phyloP scores from a whole-genome alignment of 2,329 filamentous ascomycete species.

The Hypoxylon sp. region DNA sequence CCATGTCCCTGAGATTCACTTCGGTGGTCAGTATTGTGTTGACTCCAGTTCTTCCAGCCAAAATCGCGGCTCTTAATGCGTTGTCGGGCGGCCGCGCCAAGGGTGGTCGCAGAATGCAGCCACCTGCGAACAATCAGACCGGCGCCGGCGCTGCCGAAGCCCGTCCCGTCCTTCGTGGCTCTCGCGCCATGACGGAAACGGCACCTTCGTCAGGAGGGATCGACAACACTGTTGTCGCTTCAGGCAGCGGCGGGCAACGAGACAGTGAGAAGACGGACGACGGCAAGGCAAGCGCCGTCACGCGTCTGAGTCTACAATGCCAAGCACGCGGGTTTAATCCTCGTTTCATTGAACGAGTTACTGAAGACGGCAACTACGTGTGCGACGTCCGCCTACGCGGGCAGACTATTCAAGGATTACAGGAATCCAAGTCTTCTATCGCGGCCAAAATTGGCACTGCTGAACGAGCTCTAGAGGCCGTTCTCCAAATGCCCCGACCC shows the following conservation, averaged over 20 bases:
- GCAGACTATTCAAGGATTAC: not conserved
- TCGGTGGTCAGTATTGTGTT: not conserved
- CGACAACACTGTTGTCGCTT: too few relatives aligned
- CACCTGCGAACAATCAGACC: not conserved
- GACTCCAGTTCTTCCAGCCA: not conserved
- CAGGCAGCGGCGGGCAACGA: not conserved
- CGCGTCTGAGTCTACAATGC: conserved; percentile 43
- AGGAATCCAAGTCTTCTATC: not conserved
- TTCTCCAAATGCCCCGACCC: not conserved
- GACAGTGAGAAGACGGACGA: not conserved
- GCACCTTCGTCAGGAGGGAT: not conserved
- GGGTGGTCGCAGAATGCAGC: not conserved
- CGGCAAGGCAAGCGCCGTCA: not conserved
- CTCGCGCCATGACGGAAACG: not conserved
- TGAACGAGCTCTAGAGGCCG: not conserved
- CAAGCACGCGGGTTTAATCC: conserved; percentile 50
- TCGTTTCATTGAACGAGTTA: conserved; percentile 39
- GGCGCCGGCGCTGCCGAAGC: not conserved
- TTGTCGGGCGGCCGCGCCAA: not conserved
- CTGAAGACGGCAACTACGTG: not conserved
- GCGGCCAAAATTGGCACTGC: not conserved
- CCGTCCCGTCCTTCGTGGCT: not conserved
- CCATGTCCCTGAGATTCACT: not conserved
- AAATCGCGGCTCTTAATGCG: not conserved
- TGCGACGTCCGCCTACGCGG: not conserved